Conservation (phyloP, 2,329 filamentous ascomycete species). For the Aureobasidium namibiae region DNA sequence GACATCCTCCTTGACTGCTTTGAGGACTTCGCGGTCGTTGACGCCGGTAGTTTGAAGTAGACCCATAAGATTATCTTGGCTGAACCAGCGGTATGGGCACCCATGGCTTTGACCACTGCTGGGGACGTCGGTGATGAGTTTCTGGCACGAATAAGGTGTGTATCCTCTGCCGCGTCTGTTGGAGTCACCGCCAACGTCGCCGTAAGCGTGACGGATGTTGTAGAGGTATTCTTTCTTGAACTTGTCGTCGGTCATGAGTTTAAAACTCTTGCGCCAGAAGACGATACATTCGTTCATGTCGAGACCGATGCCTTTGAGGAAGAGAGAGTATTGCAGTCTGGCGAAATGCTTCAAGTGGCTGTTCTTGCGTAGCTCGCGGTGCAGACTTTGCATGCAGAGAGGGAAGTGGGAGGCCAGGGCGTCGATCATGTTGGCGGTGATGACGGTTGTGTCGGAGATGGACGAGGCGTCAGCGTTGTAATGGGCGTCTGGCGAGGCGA, state of each 20-base stretch:
- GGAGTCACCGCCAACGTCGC: slow-evolving; percentile 86
- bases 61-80: slow-evolving; percentile 70
- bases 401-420: slow-evolving; percentile 74
- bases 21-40: slow-evolving; percentile 65
- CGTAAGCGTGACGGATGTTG: slow-evolving; percentile 91
- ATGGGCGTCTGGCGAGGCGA: slow-evolving; percentile 79
- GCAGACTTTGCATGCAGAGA: slow-evolving; percentile 88
- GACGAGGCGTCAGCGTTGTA: slow-evolving; percentile 58
- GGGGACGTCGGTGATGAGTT: slow-evolving; percentile 81
- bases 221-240: slow-evolving; percentile 98
- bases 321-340: slow-evolving; percentile 88
- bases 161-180: slow-evolving; percentile 84
- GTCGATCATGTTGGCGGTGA: slow-evolving; percentile 74
- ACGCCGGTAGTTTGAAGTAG: slow-evolving; percentile 75
- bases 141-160: slow-evolving; percentile 87
- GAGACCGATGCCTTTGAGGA: slow-evolving; percentile 91
- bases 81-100: slow-evolving; percentile 94
- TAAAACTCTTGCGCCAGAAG: slow-evolving; percentile 86
- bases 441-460: slow-evolving; percentile 57
- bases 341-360: slow-evolving; percentile 89
- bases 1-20: slow-evolving; percentile 80
- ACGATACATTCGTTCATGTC: slow-evolving; percentile 82
- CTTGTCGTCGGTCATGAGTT: slow-evolving; percentile 68
- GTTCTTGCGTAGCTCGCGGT: slow-evolving; percentile 76
- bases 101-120: slow-evolving; percentile 84